Evolutionary conservation across 257 asterid species (phyloP), one percentile per base, ranked within the genome.

Genomic region (Voacanga thouarsii): DNA sequence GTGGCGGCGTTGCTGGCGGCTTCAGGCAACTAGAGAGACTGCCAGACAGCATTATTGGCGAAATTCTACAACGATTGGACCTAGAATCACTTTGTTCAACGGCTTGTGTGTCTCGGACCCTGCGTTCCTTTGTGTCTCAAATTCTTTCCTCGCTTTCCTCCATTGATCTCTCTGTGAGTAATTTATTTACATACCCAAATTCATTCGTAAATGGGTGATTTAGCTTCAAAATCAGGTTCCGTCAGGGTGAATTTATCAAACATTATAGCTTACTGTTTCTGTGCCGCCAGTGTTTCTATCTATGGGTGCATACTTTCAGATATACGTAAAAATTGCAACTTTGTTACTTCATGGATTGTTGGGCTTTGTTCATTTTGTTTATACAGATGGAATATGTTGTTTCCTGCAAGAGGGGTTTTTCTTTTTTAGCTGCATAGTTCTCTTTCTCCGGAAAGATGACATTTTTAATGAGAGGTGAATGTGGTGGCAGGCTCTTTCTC

Each of bases 111-210:
- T 86, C 87, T 56, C 83, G 81, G 53, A 43, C 77, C 75, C 81
- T 91, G 67, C 78, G 77, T 47, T 85, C 89, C 51, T 47, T 76
- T 53, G 91, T 80, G 65, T 80, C 88, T 74, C 92, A 82, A 51
- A 33, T 89, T 82, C 86, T 93, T 28, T 60, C 90, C 75, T 70
- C 82, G 77, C 81, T 87, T 76, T 72, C 86, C 74, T 81, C 89
- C 63, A 86, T 91, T 24, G 93, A 93, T 86, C 86, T 93, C 37
- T 89, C 94, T 43, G 98, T 93, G 84, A 86, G 96, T 49, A n/a
- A 43, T n/a, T 51, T n/a, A 6, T 4, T 14, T 66, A 18, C 71
- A 66, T 4, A 43, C 39, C 60, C 18, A 37, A 56, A 21, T 39
- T 37, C 23, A 33, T 24, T 14, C 2, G 8, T 9, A 47, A 7